Evolutionary conservation across 768 basidiomycete genomes (phyloP), one percentile per base, ranked within the genome.

Genomic region (Asterophora parasitica): DNA sequence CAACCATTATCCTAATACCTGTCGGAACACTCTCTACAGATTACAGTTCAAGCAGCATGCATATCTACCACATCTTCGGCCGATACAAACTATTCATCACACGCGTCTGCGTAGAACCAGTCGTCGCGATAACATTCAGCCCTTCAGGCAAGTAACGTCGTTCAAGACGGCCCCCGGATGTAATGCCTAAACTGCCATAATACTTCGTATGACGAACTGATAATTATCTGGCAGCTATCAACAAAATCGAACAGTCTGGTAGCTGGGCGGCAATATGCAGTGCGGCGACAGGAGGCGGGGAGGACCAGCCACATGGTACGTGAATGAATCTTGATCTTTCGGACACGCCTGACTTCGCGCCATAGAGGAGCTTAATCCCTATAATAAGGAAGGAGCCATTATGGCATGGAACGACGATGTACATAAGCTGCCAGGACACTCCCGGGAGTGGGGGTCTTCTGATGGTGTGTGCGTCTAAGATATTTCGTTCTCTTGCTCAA

Each of bases 331-430:
- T 27, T 17, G 48, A 38, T 40, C 32, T 2, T 11, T 38, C 7
- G 31, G 11, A 5, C 7, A 39, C 20, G 42, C 30, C 40, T 32
- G 20, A 37, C 36, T 23, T 26, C 32, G n/a, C 5, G 23, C 26
- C 8, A 19, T 39, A 68, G 68, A 64, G 36, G 61, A 57, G n/a
- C 63, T 64, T 0, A 66, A 70, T 54, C 66, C 71, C 3, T 73
- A 78, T 44, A 82, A 81, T 50, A 65, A 59, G 41, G 52, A 63
- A 7, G 80, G 80, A 1, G 73, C 77, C 1, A 53, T 81, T 38
- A 67, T 73, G 28, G 70, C 73, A 0, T 71, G 71, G 58, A 62
- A 62, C 20, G 58, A 60, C 13, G 58, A 60, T 27, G 47, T 52
- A 17, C 34, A 51, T 5, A 49, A 60, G 17, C 32, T 60, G 15